Evolutionary conservation across 208 protist genomes (phyloP), one percentile per base, ranked within the genome.

Genomic region (Angomonas desouzai): DNA sequence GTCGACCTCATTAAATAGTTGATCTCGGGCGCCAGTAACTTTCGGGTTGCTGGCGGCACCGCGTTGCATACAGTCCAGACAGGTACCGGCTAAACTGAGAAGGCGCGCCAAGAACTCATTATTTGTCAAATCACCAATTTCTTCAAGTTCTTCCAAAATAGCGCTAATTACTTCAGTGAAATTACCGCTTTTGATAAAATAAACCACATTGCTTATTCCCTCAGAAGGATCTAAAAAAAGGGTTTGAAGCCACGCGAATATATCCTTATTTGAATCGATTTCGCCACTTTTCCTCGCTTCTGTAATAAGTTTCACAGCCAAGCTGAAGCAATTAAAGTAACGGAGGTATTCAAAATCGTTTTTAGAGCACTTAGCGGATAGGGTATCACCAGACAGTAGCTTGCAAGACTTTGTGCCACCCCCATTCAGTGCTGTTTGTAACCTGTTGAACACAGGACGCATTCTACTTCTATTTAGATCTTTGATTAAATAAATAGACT

Each of bases 381-480:
- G 65, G n/a, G 91, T 64, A 27, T 94, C 88, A 49, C 77, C 75
- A 43, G 91, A 74, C n/a, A 76, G 58, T 38, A 85, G 85, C 48
- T 78, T 79, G 65, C 74, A 88, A 60, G 85, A 79, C 36, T 61
- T 64, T 36, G 83, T 25, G 38, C 66, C 70, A 22, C 68, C 47
- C 53, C 49, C 55, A 2, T 58, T 59, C 16, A 73, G 43, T 16
- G 64, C 64, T 0, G 75, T 56, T 4, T 72, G 62, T 16, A 94
- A 74, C 1, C 89, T 75, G 55, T 64, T 82, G 58, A 91, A 77
- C 25, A 77, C 47, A 1, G 73, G 68, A 18, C 81, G 81, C 34
- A 94, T 63, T 29, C 83, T 81, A 63, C 83, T 91, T 20, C 81
- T 72, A 61, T 89, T 92, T 32, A 92, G 64, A 65, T 94, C 89